Percentiles rank a stretch among this genome's conserved stretches.
Evolutionary conservation across 768 basidiomycete genomes (phyloP).

Genomic region (Dacryopinax spathularia): DNA sequence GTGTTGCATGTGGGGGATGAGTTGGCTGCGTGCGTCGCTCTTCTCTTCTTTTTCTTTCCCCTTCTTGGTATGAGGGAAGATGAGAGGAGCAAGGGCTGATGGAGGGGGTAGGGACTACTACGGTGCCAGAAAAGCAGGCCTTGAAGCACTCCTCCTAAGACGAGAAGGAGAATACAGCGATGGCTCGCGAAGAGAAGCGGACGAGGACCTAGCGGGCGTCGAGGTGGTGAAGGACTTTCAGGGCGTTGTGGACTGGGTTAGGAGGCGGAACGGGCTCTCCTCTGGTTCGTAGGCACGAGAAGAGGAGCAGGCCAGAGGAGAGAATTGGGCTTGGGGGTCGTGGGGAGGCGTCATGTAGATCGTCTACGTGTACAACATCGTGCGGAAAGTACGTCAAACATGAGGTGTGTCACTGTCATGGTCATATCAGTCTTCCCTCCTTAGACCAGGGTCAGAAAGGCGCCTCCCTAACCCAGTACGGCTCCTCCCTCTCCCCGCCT

Average conservation of each 20-base stretch:
- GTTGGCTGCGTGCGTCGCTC: neutral
- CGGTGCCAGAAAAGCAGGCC: neutral
- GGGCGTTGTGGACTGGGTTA: neutral
- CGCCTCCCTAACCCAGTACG: neutral
- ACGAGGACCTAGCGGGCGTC: neutral
- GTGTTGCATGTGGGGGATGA: slow-evolving; percentile 4
- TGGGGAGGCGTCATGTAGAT: no score
- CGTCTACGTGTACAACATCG: no score
- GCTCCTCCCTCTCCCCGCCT: neutral
- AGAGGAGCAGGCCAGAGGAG: no score
- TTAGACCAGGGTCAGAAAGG: neutral
- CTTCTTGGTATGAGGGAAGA: no score
- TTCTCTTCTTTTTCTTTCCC: no score
- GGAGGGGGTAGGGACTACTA: neutral
- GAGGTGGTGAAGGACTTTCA: neutral
- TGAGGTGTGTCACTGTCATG: no score
- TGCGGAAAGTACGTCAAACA: no score
- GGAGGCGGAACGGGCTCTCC: neutral
- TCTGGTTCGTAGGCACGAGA: no score
- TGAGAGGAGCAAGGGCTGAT: no score
- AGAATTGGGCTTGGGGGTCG: no score
- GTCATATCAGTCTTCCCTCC: no score
- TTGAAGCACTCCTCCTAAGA: neutral
- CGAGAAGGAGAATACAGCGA: neutral
- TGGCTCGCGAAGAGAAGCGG: neutral